Base-by-base conservation (phyloP, 495 filamentous ascomycete species). In the Penicillium simplicissimum region DNA sequence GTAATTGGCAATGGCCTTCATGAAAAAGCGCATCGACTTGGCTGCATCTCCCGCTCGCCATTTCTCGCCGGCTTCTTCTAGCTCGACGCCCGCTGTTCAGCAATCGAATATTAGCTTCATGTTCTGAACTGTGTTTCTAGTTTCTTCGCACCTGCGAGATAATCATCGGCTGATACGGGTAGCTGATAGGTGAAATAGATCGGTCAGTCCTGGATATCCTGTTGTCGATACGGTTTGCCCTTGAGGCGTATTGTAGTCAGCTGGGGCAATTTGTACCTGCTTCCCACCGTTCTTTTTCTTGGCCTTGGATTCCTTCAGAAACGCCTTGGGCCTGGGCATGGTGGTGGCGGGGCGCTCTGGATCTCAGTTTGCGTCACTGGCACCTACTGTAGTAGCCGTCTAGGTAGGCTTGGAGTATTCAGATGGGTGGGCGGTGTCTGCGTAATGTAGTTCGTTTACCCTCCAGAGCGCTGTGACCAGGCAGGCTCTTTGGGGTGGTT, bases 41-140 rank as follows among this genome's bases (percentile, higher is more conserved):
- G 78, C 84, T 14, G 85, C 82, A 71, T 91, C 88, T 33, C 87
- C 87, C 36, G 85, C 88, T 14, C 87, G 79, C 88, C 87, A 90
- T 82, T 91, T 91, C 69, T 87, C 87, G 23, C 87, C 88, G 4
- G 83, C 82, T 71, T 88, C 85, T 75, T 91, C 88, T 38, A 84
- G 76, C 49, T 86, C 82, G 33, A 90, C 88, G 25, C 87, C 88
- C n/a, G 80, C 84, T 87, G 58, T 28, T 28, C 3, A 23, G 14
- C 15, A 9, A 11, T 31, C 1, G 21, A 57, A n/a, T 8, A 36
- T 67, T 45, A 61, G 51, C 31, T 23, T 11, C 13, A 52, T 13
- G 2, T 4, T 19, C 0, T 21, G 9, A 4, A 13, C 17, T n/a
- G 9, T 7, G 8, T 21, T 21, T 11, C 11, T 35, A 36, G 9